A percentile compares a stretch with the other conserved stretches of the same genome.
Conservation (phyloP, 495 filamentous ascomycete species). For the Cryomyces minteri region DNA sequence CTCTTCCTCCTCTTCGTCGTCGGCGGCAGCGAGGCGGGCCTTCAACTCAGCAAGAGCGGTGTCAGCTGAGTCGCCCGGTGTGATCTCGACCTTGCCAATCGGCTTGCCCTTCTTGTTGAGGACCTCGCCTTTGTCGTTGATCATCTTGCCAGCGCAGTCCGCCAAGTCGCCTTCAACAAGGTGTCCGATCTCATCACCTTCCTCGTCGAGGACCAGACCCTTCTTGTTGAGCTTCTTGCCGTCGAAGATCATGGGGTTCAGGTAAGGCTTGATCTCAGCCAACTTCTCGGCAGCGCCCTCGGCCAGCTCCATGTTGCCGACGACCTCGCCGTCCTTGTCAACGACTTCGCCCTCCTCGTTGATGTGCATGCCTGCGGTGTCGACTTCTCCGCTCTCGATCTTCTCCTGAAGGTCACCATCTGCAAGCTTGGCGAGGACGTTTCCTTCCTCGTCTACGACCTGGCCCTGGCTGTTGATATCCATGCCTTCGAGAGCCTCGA, state of each 20-base stretch:
- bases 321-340: constrained; percentile 39
- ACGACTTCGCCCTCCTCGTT: constrained; percentile 40
- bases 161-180: constrained; percentile 29
- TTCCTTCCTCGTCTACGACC: constrained; percentile 21
- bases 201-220: constrained; percentile 34
- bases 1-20: constrained; percentile 12
- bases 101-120: constrained; percentile 30
- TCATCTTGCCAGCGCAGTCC: constrained; percentile 28
- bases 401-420: constrained; percentile 19
- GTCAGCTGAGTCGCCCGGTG: constrained; percentile 32
- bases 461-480: constrained; percentile 41
- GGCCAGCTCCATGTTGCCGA: constrained; percentile 31
- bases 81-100: constrained; percentile 29
- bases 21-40: constrained; percentile 25
- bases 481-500: constrained; percentile 39
- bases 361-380: constrained; percentile 33
- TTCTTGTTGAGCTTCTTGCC: constrained; percentile 36
- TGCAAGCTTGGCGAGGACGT: constrained; percentile 20
- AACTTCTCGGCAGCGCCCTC: constrained; percentile 23
- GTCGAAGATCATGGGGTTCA: constrained; percentile 29
- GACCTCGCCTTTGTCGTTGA: constrained; percentile 32
- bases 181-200: constrained; percentile 32
- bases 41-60: constrained; percentile 27
- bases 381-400: constrained; percentile 15
- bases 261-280: constrained; percentile 13